Conservation (phyloP, 2,329 filamentous ascomycete species). For the Alternaria incomplexa region DNA sequence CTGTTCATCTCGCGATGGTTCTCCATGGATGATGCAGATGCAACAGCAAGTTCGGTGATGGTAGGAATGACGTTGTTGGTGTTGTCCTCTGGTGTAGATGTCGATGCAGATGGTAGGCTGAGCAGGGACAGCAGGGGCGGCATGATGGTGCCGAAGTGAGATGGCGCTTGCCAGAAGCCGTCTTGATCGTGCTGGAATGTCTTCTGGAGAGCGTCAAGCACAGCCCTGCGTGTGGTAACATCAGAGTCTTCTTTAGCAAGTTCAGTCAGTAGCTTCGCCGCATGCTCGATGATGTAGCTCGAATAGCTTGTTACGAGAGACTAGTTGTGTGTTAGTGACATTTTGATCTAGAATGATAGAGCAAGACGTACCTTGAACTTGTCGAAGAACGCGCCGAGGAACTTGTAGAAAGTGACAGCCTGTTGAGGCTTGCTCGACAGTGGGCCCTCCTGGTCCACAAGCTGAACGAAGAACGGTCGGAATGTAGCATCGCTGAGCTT, state of each 20-base stretch:
- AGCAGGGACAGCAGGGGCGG: constrained; percentile 71
- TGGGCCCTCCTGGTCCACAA: constrained; percentile 75
- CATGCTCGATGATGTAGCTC: constrained; percentile 80
- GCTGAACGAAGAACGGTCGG: constrained; percentile 83
- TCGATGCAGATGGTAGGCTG: constrained; percentile 25
- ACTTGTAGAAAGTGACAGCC: constrained; percentile 79
- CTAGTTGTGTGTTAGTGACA: constrained; percentile 41
- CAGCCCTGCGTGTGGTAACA: constrained; percentile 69
- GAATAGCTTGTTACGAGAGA: constrained; percentile 94
- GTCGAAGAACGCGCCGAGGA: constrained; percentile 79
- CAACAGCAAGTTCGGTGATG: constrained; percentile 81
- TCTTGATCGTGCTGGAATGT: constrained; percentile 91
- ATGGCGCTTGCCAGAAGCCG: constrained; percentile 92
- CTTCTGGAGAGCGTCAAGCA: constrained; percentile 73
- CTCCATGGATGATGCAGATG: constrained; percentile 77
- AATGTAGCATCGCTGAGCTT: constrained; percentile 96
- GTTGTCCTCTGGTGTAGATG: constrained; percentile 25
- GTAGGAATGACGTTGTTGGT: constrained; percentile 70
- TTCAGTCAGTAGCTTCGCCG: constrained; percentile 66
- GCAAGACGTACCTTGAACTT: constrained; percentile 68
- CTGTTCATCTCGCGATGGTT: constrained; percentile 91
- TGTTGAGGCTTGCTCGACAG: constrained; percentile 49
- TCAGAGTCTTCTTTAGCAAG: constrained; percentile 49
- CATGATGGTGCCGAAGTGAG: constrained; percentile 79
- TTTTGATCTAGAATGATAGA: constrained; percentile 6